Conservation (phyloP, 805 yeast genomes). For the Lipomyces mesembrius region DNA sequence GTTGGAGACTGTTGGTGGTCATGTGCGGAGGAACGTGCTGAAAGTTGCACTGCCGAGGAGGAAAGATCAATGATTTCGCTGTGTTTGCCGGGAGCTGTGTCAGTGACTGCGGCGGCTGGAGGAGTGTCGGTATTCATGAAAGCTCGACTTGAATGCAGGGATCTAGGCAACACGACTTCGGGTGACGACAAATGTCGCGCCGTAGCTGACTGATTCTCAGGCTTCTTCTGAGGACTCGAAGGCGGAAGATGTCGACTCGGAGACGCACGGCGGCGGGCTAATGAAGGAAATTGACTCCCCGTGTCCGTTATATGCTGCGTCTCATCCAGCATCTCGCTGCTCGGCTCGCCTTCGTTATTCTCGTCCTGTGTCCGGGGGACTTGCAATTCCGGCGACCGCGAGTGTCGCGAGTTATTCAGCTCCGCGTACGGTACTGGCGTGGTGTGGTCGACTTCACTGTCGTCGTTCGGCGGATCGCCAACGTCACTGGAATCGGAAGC, state of each 20-base stretch:
- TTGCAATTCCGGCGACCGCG: background rate
- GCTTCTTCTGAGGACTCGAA: background rate
- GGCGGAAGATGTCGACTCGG: conserved; percentile 3
- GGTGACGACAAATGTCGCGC: background rate
- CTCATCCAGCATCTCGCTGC: conserved; percentile 3
- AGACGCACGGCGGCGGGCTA: background rate
- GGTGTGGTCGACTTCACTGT: background rate
- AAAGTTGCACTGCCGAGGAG: background rate
- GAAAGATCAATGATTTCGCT: background rate
- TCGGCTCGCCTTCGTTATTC: background rate
- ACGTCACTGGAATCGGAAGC: conserved; percentile 5
- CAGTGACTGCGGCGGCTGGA: background rate
- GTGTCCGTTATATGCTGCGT: background rate
- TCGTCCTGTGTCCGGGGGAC: conserved; percentile 3
- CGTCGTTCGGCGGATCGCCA: background rate
- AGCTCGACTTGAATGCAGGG: background rate
- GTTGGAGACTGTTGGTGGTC: background rate
- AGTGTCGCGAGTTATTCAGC: background rate
- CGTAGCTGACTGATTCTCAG: background rate
- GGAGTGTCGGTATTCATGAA: background rate
- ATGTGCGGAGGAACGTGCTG: background rate
- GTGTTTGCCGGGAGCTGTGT: background rate
- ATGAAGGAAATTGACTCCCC: background rate
- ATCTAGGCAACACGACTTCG: background rate
- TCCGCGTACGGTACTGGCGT: background rate